Evolutionary conservation across 2,329 filamentous ascomycete species (phyloP), one percentile per base, ranked within the genome.

Genomic region (Furcasterigmium furcatum): DNA sequence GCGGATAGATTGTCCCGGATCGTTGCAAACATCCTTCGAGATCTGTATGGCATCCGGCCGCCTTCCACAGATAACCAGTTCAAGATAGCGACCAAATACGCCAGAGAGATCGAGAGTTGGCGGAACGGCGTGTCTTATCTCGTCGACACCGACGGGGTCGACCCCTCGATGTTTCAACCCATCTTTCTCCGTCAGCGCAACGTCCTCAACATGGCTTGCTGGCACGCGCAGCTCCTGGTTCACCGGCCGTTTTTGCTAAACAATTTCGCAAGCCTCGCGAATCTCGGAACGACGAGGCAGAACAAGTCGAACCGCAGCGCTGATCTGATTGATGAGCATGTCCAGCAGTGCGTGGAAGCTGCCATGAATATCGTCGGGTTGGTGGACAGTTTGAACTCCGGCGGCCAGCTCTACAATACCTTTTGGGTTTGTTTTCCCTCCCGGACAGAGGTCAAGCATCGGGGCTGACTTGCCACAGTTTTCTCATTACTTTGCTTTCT

Each of bases 401-500:
- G 54, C 4, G 52, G 58, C 3, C 60, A 65, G 36, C 59, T 72
- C 49, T 70, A 64, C 42, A 60, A 58, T n/a, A 62, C 64, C 0
- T 71, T 70, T 45, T 72, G 68, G 63, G 66, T 68, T 48, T 49
- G 61, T 51, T 1, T 3, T n/a, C 6, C 24, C 19, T 18, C 7
- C 3, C 8, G 4, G 22, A 2, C 10, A 44, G 47, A 14, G 51
- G 10, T 7, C 14, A 16, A 20, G 9, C 16, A 27, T 9, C 39
- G 19, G 13, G 19, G 18, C 21, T 42, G 5, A 10, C 19, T n/a
- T 20, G 2, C n/a, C 5, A 5, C 10, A 65, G 61, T 64, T 65
- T 27, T 62, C 58, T 3, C 67, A 68, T 19, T 73, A 73, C 44
- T 69, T 67, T 40, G 68, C 64, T 0, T 74, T 73, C 35, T 71